Base-by-base conservation (phyloP, 1,284 basidiomycete species). In the Irpex sp. region DNA sequence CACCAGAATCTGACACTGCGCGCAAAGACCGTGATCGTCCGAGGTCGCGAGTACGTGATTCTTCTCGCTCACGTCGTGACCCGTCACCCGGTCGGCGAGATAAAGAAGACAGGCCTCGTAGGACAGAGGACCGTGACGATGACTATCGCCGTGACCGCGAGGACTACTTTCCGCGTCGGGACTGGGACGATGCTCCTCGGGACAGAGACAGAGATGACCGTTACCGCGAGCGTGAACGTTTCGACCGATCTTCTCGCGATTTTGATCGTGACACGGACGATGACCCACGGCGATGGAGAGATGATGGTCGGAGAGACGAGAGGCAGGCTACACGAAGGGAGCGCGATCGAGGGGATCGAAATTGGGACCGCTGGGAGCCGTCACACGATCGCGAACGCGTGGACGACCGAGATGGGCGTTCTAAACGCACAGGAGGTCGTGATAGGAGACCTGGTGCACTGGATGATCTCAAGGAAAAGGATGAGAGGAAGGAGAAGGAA, bases 271-370 rank as follows among this genome's bases (percentile, higher is more conserved):
- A 88, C 38, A 75, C 72, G 15, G 85, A 85, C 19, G 88, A 89
- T 55, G 88, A 91, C 67, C 76, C 85, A 31, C 79, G 89, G 60
- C 81, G 86, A 62, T 92, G 89, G 89, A 81, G 88, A 69, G 89
- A 92, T 68, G 89, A 92, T 68, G 89, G 90, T n/a, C 89, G 84
- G 71, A 81, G 90, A 58, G 89, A 92, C 52, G 89, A 92, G 69
- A 79, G 90, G 36, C 71, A 91, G 60, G 81, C 85, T 58, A 79
- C 83, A n/a, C 79, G 86, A 63, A 82, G 88, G 59, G 83, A 84
- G 49, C 73, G 79, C 44, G 79, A 81, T 34, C 66, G 70, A 17
- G 57, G 37, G 5, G 74, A 78, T 40, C 71, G 76, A 11, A 68
- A 64, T 26, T 73, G 74, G 66, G 77, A 77, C 55, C 72, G 72